Conservation (phyloP, 805 yeast genomes). For the Candida loeiensis region DNA sequence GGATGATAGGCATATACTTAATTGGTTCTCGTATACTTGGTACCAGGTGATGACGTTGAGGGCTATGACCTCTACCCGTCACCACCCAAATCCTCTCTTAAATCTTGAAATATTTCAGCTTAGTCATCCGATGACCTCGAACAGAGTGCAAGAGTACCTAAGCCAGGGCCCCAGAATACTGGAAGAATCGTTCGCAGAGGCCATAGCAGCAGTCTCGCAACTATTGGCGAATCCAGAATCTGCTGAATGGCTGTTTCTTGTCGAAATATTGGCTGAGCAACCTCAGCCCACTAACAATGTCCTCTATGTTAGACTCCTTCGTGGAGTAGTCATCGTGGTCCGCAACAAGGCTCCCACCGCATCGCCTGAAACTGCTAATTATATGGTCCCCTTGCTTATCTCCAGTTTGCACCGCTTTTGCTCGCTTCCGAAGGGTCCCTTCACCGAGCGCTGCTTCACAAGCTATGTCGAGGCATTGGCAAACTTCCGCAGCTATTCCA, state of each 20-base stretch:
- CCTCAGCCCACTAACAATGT: not conserved
- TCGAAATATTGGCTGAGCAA: not conserved
- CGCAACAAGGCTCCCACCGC: constrained; percentile 7
- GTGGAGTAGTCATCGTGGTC: constrained; percentile 6
- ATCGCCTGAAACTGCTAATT: not conserved
- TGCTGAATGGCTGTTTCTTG: not conserved
- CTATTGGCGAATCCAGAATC: not conserved
- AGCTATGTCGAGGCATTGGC: constrained; percentile 9
- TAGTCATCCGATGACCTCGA: too few relatives aligned
- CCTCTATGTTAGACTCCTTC: constrained; percentile 6
- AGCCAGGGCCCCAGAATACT: not conserved
- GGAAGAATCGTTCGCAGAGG: not conserved
- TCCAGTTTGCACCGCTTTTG: constrained; percentile 4
- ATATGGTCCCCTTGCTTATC: constrained; percentile 1
- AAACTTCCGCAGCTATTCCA: constrained; percentile 5
- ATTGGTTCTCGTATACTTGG: too few relatives aligned
- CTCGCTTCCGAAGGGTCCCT: not conserved
- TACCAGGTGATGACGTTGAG: too few relatives aligned
- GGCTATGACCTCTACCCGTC: too few relatives aligned
- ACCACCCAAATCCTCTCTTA: not conserved
- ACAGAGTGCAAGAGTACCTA: not conserved
- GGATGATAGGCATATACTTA: too few relatives aligned
- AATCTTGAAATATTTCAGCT: not conserved
- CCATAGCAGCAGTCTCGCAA: not conserved
- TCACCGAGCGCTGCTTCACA: constrained; percentile 2